These are phyloP conservation scores for Trichophyton verrucosum DNA, from an alignment of 2,329 filamentous ascomycete genomes.

Conservation along the genomic window DNA sequence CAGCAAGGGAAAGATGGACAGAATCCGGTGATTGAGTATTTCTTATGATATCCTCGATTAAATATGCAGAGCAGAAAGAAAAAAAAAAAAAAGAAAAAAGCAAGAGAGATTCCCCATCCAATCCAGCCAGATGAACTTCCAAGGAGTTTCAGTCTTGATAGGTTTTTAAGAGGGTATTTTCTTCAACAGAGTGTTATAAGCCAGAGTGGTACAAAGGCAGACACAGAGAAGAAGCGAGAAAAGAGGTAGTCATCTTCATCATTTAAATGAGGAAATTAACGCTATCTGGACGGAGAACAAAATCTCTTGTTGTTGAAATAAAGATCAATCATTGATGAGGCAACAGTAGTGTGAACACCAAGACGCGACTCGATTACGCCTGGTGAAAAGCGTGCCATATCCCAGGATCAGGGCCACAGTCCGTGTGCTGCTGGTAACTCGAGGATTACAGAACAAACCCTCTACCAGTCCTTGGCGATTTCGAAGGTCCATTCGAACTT, in stretches of 20 bases:
- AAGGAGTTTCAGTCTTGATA: constrained; percentile 13
- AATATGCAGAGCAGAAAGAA: constrained; percentile 1
- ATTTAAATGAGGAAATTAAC: neutral
- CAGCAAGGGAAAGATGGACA: constrained; percentile 58
- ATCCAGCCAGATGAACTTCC: constrained; percentile 2
- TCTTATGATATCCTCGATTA: constrained; percentile 41
- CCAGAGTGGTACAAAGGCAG: neutral
- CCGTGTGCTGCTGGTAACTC: neutral
- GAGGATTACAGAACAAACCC: neutral
- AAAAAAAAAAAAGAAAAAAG: neutral
- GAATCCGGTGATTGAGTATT: constrained; percentile 56
- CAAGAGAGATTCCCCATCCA: neutral
- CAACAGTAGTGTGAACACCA: neutral
- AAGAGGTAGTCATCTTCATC: constrained; percentile 2
- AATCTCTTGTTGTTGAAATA: neutral
- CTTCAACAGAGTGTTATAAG: neutral
- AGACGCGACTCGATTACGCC: neutral
- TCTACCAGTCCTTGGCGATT: constrained; percentile 83
- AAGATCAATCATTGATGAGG: neutral
- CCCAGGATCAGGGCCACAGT: neutral
- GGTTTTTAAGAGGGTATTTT: neutral
- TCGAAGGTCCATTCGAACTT: constrained; percentile 94
- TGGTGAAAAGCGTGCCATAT: neutral
- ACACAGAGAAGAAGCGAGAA: neutral
- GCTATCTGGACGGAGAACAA: neutral